These are phyloP conservation scores for Boletus huronensis DNA, from an alignment of 768 basidiomycete genomes.

Conservation along the genomic window DNA sequence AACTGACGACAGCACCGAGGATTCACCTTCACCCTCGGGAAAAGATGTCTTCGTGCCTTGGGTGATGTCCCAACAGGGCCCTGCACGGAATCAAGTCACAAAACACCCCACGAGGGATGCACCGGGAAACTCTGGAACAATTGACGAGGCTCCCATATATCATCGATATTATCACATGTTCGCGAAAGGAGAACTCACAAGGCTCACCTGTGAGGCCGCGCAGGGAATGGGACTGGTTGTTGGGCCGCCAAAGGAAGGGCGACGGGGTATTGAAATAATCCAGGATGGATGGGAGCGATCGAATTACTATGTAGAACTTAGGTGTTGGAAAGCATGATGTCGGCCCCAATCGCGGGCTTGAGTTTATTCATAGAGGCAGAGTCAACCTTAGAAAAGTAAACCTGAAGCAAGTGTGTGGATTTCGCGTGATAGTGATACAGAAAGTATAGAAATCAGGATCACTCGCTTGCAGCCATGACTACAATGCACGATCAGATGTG, in stretches of 20 bases:
- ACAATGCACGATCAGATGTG: slow-evolving; percentile 12
- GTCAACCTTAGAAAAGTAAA: neutral
- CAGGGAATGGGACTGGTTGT: slow-evolving; percentile 51
- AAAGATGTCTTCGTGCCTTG: slow-evolving; percentile 91
- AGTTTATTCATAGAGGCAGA: slow-evolving; percentile 2
- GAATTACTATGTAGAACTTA: slow-evolving; percentile 81
- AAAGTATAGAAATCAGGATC: slow-evolving; percentile 36
- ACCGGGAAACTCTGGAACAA: neutral
- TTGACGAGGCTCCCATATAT: slow-evolving; percentile 41
- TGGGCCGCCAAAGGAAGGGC: slow-evolving; percentile 31
- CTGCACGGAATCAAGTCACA: slow-evolving; percentile 15
- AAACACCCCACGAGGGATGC: neutral
- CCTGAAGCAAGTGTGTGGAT: slow-evolving; percentile 17
- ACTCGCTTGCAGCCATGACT: slow-evolving; percentile 96
- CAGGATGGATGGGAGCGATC: slow-evolving; percentile 85
- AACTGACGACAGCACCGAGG: slow-evolving; percentile 16
- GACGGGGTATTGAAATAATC: slow-evolving; percentile 59
- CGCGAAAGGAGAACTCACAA: slow-evolving; percentile 67
- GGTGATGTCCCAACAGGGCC: slow-evolving; percentile 51
- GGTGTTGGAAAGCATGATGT: slow-evolving; percentile 50
- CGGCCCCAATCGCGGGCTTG: neutral
- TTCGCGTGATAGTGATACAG: slow-evolving; percentile 30
- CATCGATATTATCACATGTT: slow-evolving; percentile 98
- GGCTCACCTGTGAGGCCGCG: slow-evolving; percentile 63
- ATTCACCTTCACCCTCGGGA: slow-evolving; percentile 34